A percentile compares a stretch with the other conserved stretches of the same genome.
phyloP scores from a whole-genome alignment of 371 early-diverging fungal genomes.

The Umbelopsis sp. region DNA sequence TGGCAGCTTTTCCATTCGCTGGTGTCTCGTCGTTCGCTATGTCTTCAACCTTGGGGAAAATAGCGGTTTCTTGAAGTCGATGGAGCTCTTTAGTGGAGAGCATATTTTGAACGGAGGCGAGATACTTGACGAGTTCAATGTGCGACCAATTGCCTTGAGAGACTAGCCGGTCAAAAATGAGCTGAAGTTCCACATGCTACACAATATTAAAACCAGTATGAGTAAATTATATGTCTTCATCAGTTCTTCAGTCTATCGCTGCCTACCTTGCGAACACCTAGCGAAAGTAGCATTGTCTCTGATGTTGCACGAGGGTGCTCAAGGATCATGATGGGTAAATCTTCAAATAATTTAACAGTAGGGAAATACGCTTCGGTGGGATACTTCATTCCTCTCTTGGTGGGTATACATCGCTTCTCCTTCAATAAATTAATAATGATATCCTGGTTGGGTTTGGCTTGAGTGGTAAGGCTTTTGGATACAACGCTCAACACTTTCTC shows the following conservation, averaged over 20 bases:
- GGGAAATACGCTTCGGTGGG: constrained; percentile 82
- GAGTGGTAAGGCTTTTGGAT: constrained; percentile 50
- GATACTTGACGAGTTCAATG: constrained; percentile 81
- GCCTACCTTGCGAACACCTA: constrained; percentile 83
- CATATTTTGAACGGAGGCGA: constrained; percentile 70
- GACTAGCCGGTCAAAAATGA: constrained; percentile 83
- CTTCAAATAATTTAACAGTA: constrained; percentile 82
- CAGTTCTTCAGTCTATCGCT: neutral
- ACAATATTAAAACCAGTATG: neutral
- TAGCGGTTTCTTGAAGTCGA: constrained; percentile 65
- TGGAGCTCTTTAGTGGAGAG: constrained; percentile 64
- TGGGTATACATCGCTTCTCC: constrained; percentile 69
- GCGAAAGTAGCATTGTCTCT: constrained; percentile 62
- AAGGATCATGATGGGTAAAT: constrained; percentile 74
- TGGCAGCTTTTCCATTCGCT: constrained; percentile 20
- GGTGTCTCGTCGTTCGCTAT: constrained; percentile 31
- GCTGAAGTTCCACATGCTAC: constrained; percentile 84
- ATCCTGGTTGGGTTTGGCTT: constrained; percentile 34
- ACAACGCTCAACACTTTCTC: constrained; percentile 67
- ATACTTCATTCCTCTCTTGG: constrained; percentile 67
- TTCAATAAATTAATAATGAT: constrained; percentile 54
- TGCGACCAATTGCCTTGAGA: constrained; percentile 88
- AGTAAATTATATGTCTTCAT: neutral
- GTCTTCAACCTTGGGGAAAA: constrained; percentile 70
- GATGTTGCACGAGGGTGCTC: constrained; percentile 48